A percentile compares a stretch with the other conserved stretches of the same genome.
Evolutionary conservation across 2,329 filamentous ascomycete genomes (phyloP).

Genomic region (Penicillium nordicum): DNA sequence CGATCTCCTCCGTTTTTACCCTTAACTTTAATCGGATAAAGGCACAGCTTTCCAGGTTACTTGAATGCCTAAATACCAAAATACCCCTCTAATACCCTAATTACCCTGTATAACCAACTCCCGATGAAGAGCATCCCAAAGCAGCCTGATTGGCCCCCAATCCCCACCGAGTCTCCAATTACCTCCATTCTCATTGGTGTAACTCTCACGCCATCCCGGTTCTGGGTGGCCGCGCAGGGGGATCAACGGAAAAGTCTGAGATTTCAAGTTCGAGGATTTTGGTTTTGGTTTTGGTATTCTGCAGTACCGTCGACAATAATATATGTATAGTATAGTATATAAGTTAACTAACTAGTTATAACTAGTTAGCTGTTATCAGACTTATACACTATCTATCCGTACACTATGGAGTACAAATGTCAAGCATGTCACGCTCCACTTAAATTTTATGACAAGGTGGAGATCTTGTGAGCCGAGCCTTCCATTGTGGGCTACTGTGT

Average conservation of each 20-base stretch:
- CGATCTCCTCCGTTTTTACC: neutral
- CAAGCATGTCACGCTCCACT: slow-evolving; percentile 3
- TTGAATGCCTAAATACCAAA: neutral
- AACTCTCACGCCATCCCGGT: slow-evolving; percentile 17
- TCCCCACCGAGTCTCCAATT: slow-evolving; percentile 9
- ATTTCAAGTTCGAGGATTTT: neutral
- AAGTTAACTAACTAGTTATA: no score
- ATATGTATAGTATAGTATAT: no score
- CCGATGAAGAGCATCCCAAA: slow-evolving; percentile 22
- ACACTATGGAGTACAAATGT: neutral
- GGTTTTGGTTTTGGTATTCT: neutral
- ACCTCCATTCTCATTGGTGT: slow-evolving; percentile 16
- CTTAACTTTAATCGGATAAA: neutral
- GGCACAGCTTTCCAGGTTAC: neutral
- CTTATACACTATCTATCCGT: neutral
- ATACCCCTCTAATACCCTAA: neutral
- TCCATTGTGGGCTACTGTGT: neutral
- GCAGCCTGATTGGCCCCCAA: slow-evolving; percentile 20
- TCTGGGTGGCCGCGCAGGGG: slow-evolving; percentile 22
- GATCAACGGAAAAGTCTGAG: slow-evolving; percentile 6
- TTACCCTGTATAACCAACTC: slow-evolving; percentile 12
- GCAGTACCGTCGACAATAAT: no score
- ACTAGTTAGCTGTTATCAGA: no score
- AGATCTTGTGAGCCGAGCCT: neutral
- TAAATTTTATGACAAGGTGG: neutral